phyloP scores from a whole-genome alignment of 441 rosid species.

The Gossypium gossypioides region DNA sequence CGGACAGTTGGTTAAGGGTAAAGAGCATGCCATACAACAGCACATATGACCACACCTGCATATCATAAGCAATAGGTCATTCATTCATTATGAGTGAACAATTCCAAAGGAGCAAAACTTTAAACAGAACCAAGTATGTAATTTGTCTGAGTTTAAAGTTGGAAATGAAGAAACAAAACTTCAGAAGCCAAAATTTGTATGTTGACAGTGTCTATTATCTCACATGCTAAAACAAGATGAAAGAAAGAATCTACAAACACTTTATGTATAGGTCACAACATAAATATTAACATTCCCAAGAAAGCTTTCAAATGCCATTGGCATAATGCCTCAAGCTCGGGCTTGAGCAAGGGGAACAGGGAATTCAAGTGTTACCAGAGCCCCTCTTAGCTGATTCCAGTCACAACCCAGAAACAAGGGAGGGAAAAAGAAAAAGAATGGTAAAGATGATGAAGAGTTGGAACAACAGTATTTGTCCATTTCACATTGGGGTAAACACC shows the following conservation, averaged over 20 bases:
- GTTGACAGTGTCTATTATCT: not conserved
- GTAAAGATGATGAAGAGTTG: not conserved
- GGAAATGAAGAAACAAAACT: conserved; percentile 1
- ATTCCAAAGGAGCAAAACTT: not conserved
- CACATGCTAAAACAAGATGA: not conserved
- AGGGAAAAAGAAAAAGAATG: not conserved
- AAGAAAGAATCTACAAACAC: not conserved
- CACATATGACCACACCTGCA: conserved; percentile 98
- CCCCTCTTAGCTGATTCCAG: not conserved
- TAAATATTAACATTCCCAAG: not conserved
- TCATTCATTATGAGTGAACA: not conserved
- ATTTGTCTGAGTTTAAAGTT: not conserved
- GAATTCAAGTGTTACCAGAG: not conserved
- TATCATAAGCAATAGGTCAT: conserved; percentile 15
- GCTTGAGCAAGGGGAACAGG: not conserved
- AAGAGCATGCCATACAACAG: conserved; percentile 68
- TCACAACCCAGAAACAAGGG: not conserved
- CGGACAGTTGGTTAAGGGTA: conserved; percentile 64
- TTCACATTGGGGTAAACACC: not conserved
- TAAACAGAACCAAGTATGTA: not conserved
- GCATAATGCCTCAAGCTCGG: not conserved
- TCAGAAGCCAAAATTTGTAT: not conserved
- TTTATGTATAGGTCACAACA: not conserved
- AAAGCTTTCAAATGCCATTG: not conserved
- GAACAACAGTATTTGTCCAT: not conserved